A percentile compares a stretch with the other conserved stretches of the same genome.
phyloP scores from a whole-genome alignment of 1,284 basidiomycete species.

The Schizophyllum commune region DNA sequence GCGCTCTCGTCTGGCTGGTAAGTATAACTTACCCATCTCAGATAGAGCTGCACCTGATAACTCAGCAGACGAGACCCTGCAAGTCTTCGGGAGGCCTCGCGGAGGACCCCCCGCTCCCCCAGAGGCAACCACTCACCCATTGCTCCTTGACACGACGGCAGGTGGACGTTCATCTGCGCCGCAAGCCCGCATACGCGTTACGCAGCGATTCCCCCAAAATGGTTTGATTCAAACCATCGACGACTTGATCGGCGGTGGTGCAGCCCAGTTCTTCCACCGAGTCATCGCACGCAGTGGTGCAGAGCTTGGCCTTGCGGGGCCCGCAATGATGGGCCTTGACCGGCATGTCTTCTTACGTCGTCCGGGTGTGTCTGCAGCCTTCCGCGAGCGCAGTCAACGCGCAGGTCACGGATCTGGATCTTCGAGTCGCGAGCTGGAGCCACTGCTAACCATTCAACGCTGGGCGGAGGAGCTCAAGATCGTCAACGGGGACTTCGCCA shows the following conservation, averaged over 20 bases:
- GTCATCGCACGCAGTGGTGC: slow-evolving; percentile 54
- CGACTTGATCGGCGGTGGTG: slow-evolving; percentile 75
- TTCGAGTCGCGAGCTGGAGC: slow-evolving; percentile 60
- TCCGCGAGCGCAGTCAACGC: slow-evolving; percentile 53
- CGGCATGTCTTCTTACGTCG: not conserved
- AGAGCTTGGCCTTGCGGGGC: slow-evolving; percentile 33
- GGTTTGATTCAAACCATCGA: slow-evolving; percentile 78
- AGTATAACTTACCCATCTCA: slow-evolving; percentile 14
- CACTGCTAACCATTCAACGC: slow-evolving; percentile 77
- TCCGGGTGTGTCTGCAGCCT: slow-evolving; percentile 40
- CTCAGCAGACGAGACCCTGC: slow-evolving; percentile 42
- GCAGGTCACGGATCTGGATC: slow-evolving; percentile 33
- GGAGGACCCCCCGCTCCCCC: slow-evolving; percentile 38
- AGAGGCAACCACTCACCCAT: slow-evolving; percentile 74
- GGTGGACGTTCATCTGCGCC: slow-evolving; percentile 34
- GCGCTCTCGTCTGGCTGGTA: slow-evolving; percentile 45
- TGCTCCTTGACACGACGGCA: slow-evolving; percentile 63
- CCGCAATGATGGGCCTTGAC: slow-evolving; percentile 37
- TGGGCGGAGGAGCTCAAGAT: slow-evolving; percentile 90
- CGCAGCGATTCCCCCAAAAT: not conserved
- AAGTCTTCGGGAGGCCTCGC: slow-evolving; percentile 57
- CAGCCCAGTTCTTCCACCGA: slow-evolving; percentile 79
- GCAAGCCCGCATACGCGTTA: slow-evolving; percentile 31
- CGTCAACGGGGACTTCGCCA: slow-evolving; percentile 66
- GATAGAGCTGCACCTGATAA: slow-evolving; percentile 4